phyloP scores from a whole-genome alignment of 805 yeast species.

The Yarrowia yakushimensis region DNA sequence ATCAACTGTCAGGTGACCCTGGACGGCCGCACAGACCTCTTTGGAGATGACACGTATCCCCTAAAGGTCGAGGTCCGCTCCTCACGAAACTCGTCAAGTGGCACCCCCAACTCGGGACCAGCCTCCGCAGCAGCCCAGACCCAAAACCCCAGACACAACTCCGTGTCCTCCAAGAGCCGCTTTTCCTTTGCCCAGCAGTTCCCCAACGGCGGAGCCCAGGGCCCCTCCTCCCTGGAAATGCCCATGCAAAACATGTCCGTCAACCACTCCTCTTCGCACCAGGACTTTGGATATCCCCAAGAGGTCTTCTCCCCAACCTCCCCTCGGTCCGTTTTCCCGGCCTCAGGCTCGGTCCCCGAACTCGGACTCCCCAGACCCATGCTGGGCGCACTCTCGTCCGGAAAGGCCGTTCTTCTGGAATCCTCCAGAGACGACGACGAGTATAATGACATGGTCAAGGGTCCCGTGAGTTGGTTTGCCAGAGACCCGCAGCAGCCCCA shows the following conservation, averaged over 20 bases:
- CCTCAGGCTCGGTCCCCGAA: slow-evolving; percentile 20
- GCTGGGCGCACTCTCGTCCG: slow-evolving; percentile 13
- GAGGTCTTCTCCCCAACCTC: slow-evolving; percentile 33
- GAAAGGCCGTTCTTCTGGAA: slow-evolving; percentile 22
- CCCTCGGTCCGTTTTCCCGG: slow-evolving; percentile 31
- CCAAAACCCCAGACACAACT: slow-evolving; percentile 10
- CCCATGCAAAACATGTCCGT: slow-evolving; percentile 24
- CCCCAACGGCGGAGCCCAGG: neutral
- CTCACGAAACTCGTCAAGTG: slow-evolving; percentile 16
- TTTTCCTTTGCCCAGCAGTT: slow-evolving; percentile 19
- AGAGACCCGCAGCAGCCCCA: neutral
- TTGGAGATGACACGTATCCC: slow-evolving; percentile 10
- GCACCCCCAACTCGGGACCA: neutral
- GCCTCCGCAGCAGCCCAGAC: neutral
- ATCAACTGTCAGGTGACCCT: slow-evolving; percentile 14
- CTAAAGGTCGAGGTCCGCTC: slow-evolving; percentile 19
- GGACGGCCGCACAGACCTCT: slow-evolving; percentile 13
- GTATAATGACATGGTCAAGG: slow-evolving; percentile 26
- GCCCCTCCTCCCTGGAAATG: slow-evolving; percentile 9
- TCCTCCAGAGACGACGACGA: slow-evolving; percentile 24
- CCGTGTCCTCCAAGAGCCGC: slow-evolving; percentile 12
- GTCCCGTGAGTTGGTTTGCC: slow-evolving; percentile 25
- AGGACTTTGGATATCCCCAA: slow-evolving; percentile 21
- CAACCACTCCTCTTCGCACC: neutral
- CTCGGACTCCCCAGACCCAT: slow-evolving; percentile 16